phyloP scores from a whole-genome alignment of 2,329 filamentous ascomycete genomes.

The Neospermospora avenae region DNA sequence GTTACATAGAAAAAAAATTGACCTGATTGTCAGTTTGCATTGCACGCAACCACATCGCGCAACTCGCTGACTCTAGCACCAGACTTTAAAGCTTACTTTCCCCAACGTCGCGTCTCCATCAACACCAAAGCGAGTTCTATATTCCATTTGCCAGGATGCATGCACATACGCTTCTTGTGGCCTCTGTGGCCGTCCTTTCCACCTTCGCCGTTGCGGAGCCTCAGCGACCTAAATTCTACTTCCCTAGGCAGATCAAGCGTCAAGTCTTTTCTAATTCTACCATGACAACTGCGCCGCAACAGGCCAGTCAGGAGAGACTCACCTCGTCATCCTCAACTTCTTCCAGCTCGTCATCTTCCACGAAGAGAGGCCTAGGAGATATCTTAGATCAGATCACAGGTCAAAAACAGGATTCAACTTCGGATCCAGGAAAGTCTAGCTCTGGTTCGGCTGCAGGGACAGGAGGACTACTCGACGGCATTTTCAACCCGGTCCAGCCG shows the following conservation, averaged over 20 bases:
- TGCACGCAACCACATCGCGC: background rate
- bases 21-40: constrained; percentile 45
- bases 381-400: constrained; percentile 20
- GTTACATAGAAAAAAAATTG: constrained; percentile 41
- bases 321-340: constrained; percentile 13
- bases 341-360: background rate
- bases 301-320: constrained; percentile 15
- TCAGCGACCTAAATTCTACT: constrained; percentile 53
- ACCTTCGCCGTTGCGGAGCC: constrained; percentile 44
- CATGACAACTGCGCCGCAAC: constrained; percentile 16
- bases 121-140: constrained; percentile 12
- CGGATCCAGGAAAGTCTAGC: background rate
- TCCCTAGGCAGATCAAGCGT: constrained; percentile 54
- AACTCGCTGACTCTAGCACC: constrained; percentile 22
- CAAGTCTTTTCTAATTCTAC: constrained; percentile 37
- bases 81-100: constrained; percentile 26
- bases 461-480: background rate
- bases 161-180: constrained; percentile 46
- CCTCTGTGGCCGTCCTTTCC: constrained; percentile 47
- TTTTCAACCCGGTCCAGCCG: constrained; percentile 2
- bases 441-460: constrained; percentile 7
- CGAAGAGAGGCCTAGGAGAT: constrained; percentile 21
- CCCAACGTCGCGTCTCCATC: constrained; percentile 11
- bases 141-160: constrained; percentile 45
- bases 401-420: background rate